These are phyloP conservation scores for Porogramme epimiltina DNA, from an alignment of 1,284 basidiomycete genomes.

Conservation along the genomic window DNA sequence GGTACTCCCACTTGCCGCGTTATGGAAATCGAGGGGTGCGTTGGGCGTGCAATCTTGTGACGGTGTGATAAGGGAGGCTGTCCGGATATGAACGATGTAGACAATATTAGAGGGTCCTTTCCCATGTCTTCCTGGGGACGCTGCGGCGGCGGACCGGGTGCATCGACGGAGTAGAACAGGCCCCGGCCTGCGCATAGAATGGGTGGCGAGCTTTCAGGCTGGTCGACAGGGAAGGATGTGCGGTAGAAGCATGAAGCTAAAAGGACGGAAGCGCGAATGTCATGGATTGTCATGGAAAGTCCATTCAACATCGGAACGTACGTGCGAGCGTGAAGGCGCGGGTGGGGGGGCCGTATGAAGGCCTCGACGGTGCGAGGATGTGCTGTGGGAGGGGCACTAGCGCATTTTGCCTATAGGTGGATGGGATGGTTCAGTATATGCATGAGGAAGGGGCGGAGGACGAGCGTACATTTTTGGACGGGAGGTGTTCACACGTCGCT, in stretches of 20 bases:
- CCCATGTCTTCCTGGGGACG: conserved; percentile 6
- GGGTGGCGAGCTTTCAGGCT: too few species aligned
- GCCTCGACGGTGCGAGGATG: too few species aligned
- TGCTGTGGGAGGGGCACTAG: too few species aligned
- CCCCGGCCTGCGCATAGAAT: neutral
- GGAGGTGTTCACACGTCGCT: conserved; percentile 19
- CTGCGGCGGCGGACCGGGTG: too few species aligned
- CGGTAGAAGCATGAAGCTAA: neutral
- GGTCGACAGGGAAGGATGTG: too few species aligned
- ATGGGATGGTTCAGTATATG: conserved; percentile 9
- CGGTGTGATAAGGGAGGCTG: conserved; percentile 6
- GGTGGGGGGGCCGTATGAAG: too few species aligned
- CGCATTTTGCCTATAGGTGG: neutral
- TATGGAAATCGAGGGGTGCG: conserved; percentile 7
- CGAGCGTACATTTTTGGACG: conserved; percentile 12
- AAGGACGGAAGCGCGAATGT: too few species aligned
- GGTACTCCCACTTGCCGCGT: conserved; percentile 9
- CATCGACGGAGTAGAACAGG: neutral
- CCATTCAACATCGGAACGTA: neutral
- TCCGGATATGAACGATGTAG: neutral
- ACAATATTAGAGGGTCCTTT: conserved; percentile 16
- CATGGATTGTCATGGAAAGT: neutral
- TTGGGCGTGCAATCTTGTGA: conserved; percentile 10
- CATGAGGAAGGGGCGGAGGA: conserved; percentile 6
- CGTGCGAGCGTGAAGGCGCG: too few species aligned